These are phyloP conservation scores for Panicum hallii DNA, from an alignment of 202 grass and related monocot species.

Conservation along the genomic window DNA sequence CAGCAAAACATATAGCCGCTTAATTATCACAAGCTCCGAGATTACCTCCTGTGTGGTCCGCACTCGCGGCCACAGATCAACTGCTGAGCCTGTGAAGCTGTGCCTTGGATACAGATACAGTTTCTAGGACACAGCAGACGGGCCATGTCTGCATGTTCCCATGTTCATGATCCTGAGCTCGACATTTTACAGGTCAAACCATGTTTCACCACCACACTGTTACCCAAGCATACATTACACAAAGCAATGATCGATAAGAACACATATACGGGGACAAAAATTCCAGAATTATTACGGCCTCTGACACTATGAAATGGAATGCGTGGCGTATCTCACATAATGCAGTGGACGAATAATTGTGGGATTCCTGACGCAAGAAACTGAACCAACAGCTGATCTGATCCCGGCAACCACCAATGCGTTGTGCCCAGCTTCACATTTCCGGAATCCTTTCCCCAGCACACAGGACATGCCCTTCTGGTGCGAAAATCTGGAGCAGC, in stretches of 20 bases:
- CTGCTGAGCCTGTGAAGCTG: constrained; percentile 15
- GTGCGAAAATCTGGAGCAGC: constrained; percentile 50
- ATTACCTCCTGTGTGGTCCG: constrained; percentile 21
- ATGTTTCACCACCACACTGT: constrained; percentile 37
- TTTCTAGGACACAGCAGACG: constrained; percentile 36
- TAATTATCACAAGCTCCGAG: constrained; percentile 31
- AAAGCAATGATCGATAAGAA: constrained; percentile 9
- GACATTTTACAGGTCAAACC: constrained; percentile 44
- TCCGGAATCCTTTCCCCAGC: constrained; percentile 29
- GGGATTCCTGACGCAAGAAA: constrained; percentile 23
- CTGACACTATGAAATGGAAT: constrained; percentile 44
- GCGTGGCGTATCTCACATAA: constrained; percentile 42
- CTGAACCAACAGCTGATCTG: constrained; percentile 40
- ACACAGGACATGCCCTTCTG: constrained; percentile 38
- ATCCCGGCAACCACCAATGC: constrained; percentile 37
- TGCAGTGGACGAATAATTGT: constrained; percentile 6
- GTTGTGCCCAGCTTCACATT: constrained; percentile 40
- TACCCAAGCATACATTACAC: neutral
- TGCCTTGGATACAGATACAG: constrained; percentile 29
- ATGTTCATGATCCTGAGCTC: constrained; percentile 22
- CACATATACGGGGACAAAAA: constrained; percentile 17
- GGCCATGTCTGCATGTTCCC: constrained; percentile 28
- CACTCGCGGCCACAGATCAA: constrained; percentile 33
- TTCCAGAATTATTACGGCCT: constrained; percentile 40
- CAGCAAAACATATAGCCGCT: neutral